Evolutionary conservation across 2,329 filamentous ascomycete species (phyloP), one percentile per base, ranked within the genome.

Genomic region (Diaporthe amygdali): DNA sequence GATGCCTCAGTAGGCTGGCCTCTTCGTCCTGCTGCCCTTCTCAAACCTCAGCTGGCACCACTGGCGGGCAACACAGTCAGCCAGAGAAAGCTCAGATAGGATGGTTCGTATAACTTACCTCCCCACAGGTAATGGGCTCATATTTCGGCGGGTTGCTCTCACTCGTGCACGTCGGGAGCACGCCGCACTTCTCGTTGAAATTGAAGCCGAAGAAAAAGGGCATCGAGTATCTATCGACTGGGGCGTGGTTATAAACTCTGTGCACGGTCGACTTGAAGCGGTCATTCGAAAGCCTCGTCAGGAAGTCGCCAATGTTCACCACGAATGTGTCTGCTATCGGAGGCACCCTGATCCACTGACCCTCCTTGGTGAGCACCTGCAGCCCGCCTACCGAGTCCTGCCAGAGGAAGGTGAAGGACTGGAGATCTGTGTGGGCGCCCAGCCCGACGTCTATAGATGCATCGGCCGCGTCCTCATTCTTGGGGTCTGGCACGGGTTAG

Each of bases 141-240:
- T 87, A 88, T 73, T 84, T 85, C 0, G 84, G 77, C 3, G 84
- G 86, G 51, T 87, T 84, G 0, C 78, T 77, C 55, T 84, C 81
- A 20, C 83, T 82, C 17, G 82, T 78, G 72, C 86, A 88, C 6
- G 82, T 85, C 0, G 84, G 82, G 22, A 88, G 79, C 9, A 88
- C 85, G 9, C 82, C 80, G 69, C 84, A 84, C 22, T 84, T 82
- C 37, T 84, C 84, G 67, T 89, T 85, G 61, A 86, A 85, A 74
- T 88, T 87, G 70, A 88, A 84, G 0, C 84, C 84, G 68, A 89
- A 85, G 77, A 89, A 89, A 75, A 89, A 89, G 0, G 87, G 86
- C 84, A 89, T 87, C 0, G 84, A 87, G 44, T 87, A 85, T 15
- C 86, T 79, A 56, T 85, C 85, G 12, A 77, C 77, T 0, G 74